phyloP scores from a whole-genome alignment of 371 early-diverging fungal species.

The Vairimorpha necatrix region DNA sequence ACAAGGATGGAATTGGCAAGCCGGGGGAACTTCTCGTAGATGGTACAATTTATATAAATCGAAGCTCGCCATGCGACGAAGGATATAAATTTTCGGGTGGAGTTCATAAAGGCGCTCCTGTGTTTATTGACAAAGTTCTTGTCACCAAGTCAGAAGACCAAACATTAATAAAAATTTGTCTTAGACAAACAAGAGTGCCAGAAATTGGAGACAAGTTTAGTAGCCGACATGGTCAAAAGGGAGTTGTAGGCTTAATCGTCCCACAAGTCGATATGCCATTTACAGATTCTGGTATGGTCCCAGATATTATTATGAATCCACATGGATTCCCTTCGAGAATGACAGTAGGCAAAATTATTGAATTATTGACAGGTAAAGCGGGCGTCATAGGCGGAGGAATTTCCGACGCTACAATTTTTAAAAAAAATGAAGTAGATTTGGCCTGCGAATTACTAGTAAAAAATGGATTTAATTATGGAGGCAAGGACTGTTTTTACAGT shows the following conservation, averaged over 20 bases:
- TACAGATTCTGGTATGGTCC: conserved; percentile 82
- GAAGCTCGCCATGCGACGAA: conserved; percentile 71
- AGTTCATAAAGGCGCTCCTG: conserved; percentile 57
- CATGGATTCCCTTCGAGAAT: conserved; percentile 99
- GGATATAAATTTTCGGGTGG: conserved; percentile 69
- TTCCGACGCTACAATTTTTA: conserved; percentile 82
- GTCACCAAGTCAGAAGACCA: conserved; percentile 84
- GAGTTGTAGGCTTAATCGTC: conserved; percentile 91
- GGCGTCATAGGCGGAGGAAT: conserved; percentile 83
- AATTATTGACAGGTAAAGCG: conserved; percentile 90
- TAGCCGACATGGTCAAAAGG: conserved; percentile 98
- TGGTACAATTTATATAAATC: conserved; percentile 73
- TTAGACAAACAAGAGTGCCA: conserved; percentile 89
- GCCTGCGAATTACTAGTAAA: conserved; percentile 83
- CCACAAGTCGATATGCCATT: conserved; percentile 97
- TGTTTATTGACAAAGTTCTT: conserved; percentile 69
- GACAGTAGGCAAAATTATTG: conserved; percentile 99
- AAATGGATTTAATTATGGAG: conserved; percentile 91
- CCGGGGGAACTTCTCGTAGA: conserved; percentile 74
- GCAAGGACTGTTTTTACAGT: conserved; percentile 79
- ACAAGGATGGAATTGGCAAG: conserved; percentile 76
- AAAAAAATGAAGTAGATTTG: conserved; percentile 82
- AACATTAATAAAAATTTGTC: conserved; percentile 80
- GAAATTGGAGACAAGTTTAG: conserved; percentile 99
- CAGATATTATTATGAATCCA: conserved; percentile 99